phyloP scores from a whole-genome alignment of 768 basidiomycete genomes.

The Boletellus emodensis region DNA sequence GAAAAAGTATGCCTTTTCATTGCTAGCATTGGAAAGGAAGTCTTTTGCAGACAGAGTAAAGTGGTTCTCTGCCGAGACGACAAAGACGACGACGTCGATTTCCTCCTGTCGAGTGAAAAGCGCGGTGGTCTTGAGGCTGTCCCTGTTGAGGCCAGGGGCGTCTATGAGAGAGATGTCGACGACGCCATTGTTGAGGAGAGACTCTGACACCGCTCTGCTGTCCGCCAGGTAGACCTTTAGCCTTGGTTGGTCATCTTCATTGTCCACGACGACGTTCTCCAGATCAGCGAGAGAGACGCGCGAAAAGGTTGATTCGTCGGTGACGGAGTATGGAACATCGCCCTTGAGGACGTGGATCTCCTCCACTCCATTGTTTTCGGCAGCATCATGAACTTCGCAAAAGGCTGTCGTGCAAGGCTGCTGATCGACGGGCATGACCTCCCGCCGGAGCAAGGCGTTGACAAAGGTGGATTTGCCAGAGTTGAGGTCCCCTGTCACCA shows the following conservation, averaged over 20 bases:
- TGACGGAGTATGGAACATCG: slow-evolving; percentile 59
- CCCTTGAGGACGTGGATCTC: slow-evolving; percentile 83
- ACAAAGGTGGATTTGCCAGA: slow-evolving; percentile 98
- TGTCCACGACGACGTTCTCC: slow-evolving; percentile 67
- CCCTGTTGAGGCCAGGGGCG: slow-evolving; percentile 95
- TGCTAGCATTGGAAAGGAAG: slow-evolving; percentile 87
- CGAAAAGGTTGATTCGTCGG: slow-evolving; percentile 74
- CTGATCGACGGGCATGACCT: slow-evolving; percentile 96
- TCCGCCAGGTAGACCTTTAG: slow-evolving; percentile 91
- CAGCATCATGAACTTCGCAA: slow-evolving; percentile 91
- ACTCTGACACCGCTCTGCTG: slow-evolving; percentile 69
- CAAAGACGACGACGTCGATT: slow-evolving; percentile 98
- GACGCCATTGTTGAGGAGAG: slow-evolving; percentile 90
- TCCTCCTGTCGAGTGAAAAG: slow-evolving; percentile 95
- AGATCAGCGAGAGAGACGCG: slow-evolving; percentile 64
- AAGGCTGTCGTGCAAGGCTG: slow-evolving; percentile 97
- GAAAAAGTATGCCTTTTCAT: slow-evolving; percentile 97
- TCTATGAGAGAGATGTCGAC: slow-evolving; percentile 98
- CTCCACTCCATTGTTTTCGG: slow-evolving; percentile 74
- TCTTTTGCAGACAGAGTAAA: slow-evolving; percentile 95
- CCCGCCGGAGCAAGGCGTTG: slow-evolving; percentile 85
- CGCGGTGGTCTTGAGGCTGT: slow-evolving; percentile 91
- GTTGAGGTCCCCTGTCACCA: slow-evolving; percentile 97
- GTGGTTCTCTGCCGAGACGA: slow-evolving; percentile 97
- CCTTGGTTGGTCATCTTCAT: slow-evolving; percentile 54